Percentiles rank a stretch among this genome's conserved stretches.
Conservation (phyloP, 2,329 filamentous ascomycete genomes). For the Nigrospora osmanthi region DNA sequence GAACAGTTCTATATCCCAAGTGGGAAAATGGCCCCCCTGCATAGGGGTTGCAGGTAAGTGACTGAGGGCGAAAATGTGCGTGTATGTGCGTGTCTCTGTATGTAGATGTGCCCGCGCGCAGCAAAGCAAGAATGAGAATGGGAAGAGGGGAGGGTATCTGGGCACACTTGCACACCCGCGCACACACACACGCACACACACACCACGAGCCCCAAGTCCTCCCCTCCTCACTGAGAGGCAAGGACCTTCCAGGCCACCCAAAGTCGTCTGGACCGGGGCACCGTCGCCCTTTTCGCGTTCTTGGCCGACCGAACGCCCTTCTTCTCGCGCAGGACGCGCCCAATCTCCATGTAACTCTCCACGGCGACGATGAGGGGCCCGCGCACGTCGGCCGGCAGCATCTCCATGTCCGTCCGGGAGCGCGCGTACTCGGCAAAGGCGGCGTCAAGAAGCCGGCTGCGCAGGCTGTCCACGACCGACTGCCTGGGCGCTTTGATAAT, state of each 20-base stretch:
- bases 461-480: conserved; percentile 38
- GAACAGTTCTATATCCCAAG: too few relatives aligned
- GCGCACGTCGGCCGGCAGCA: conserved; percentile 50
- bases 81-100: too few relatives aligned
- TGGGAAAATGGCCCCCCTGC: too few relatives aligned
- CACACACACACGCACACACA: too few relatives aligned
- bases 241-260: conserved; percentile 24
- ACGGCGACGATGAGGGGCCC: conserved; percentile 62
- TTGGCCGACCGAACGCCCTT: conserved; percentile 11
- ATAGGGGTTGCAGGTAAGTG: too few relatives aligned
- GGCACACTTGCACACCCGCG: not conserved
- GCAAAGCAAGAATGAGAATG: too few relatives aligned
- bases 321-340: conserved; percentile 44
- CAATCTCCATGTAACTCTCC: conserved; percentile 72
- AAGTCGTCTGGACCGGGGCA: conserved; percentile 17
- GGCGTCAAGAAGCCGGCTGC: conserved; percentile 46
- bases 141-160: not conserved
- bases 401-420: conserved; percentile 48
- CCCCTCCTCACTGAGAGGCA: conserved; percentile 1
- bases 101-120: too few relatives aligned
- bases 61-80: too few relatives aligned
- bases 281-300: conserved; percentile 17
- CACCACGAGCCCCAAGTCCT: not conserved
- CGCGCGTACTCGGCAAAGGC: conserved; percentile 53
- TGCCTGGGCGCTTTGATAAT: conserved; percentile 43